phyloP scores from a whole-genome alignment of 768 basidiomycete species.

The Leccinum boreale region DNA sequence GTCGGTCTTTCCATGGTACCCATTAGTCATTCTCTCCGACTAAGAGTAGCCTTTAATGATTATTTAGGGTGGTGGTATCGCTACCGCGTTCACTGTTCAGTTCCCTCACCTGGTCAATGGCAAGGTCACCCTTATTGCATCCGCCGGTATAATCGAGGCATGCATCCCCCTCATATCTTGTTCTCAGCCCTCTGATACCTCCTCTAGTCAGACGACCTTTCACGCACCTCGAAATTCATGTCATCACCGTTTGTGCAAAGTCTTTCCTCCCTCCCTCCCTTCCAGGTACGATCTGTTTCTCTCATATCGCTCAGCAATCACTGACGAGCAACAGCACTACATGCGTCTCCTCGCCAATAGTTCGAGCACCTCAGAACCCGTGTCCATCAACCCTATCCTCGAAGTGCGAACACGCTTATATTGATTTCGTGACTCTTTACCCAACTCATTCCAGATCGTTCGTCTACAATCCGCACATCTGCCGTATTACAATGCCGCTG shows the following conservation, averaged over 20 bases:
- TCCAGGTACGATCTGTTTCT: conserved; percentile 44
- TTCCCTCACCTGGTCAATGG: conserved; percentile 71
- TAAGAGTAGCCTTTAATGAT: not conserved
- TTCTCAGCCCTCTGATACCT: not conserved
- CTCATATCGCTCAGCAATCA: not conserved
- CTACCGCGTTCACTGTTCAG: conserved; percentile 63
- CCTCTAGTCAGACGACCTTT: conserved; percentile 58
- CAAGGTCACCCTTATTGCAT: conserved; percentile 64
- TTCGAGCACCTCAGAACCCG: conserved; percentile 19
- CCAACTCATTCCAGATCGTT: conserved; percentile 47
- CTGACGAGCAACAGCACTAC: conserved; percentile 39
- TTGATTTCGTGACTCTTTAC: not conserved
- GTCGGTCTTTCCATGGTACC: conserved; percentile 75
- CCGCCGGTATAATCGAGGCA: conserved; percentile 68
- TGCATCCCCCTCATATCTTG: not conserved
- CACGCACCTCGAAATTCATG: conserved; percentile 74
- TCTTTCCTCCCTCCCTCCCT: conserved; percentile 57
- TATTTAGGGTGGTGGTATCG: conserved; percentile 66
- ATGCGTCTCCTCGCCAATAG: conserved; percentile 47
- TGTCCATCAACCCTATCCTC: conserved; percentile 34
- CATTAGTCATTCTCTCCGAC: not conserved
- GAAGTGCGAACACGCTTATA: conserved; percentile 33
- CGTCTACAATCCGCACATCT: conserved; percentile 77
- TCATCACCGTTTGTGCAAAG: conserved; percentile 72
- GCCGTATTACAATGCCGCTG: conserved; percentile 67